These are phyloP conservation scores for Bryoglossum gracile DNA, from an alignment of 495 filamentous ascomycete genomes.

Conservation along the genomic window DNA sequence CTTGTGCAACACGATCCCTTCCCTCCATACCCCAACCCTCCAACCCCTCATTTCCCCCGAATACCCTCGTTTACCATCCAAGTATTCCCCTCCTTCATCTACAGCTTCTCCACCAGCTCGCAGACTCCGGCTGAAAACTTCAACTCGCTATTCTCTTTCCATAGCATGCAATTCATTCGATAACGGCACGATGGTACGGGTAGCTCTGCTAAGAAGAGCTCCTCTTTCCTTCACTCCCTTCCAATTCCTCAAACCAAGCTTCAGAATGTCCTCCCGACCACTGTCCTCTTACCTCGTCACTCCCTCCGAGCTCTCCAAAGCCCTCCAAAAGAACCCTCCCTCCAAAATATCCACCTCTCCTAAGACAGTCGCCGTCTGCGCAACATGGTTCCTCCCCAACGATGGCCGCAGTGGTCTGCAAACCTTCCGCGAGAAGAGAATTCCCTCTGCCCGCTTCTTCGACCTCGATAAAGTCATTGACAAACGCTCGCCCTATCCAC, in stretches of 20 bases:
- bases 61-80: neutral
- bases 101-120: constrained; percentile 2
- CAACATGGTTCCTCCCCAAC: constrained; percentile 94
- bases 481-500: constrained; percentile 78
- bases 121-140: neutral
- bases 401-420: constrained; percentile 72
- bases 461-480: constrained; percentile 90
- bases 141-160: neutral
- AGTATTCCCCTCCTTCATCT: neutral
- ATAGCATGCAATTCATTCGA: neutral
- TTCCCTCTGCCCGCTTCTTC: constrained; percentile 91
- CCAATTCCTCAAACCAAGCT: constrained; percentile 7
- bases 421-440: constrained; percentile 67
- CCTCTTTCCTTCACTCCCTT: neutral
- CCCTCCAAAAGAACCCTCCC: constrained; percentile 67
- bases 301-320: constrained; percentile 70
- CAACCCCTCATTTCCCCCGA: constrained; percentile 12
- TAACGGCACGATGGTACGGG: neutral
- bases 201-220: neutral
- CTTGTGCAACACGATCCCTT: neutral
- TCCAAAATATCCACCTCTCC: constrained; percentile 69
- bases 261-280: constrained; percentile 26
- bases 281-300: constrained; percentile 80
- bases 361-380: constrained; percentile 79
- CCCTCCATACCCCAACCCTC: neutral